Percentiles rank a stretch among this genome's conserved stretches.
Evolutionary conservation across 2,329 filamentous ascomycete genomes (phyloP).

Genomic region (Coleophoma eucalyptorum): DNA sequence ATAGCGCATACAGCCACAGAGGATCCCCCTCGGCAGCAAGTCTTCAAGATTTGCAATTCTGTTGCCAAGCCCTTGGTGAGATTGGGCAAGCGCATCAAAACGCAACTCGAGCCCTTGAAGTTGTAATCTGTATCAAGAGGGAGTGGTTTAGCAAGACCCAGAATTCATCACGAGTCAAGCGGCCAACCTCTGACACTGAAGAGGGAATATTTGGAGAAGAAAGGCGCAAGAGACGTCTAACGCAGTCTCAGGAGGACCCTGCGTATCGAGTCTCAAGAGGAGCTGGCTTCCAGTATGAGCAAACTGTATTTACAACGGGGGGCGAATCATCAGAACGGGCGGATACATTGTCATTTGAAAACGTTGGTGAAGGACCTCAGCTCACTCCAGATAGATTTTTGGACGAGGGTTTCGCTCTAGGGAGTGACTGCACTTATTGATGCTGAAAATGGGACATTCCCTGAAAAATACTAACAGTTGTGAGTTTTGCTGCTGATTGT

Average conservation of each 20-base stretch:
- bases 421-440: background rate
- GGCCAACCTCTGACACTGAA: conserved; percentile 1
- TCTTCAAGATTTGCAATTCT: conserved; percentile 7
- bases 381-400: background rate
- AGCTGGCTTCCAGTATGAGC: background rate
- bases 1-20: conserved; percentile 5
- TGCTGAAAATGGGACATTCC: background rate
- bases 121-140: conserved; percentile 7
- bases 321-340: background rate
- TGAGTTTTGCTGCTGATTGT: background rate
- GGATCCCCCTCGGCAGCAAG: background rate
- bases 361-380: background rate
- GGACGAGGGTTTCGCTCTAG: background rate
- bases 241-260: background rate
- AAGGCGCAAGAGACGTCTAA: conserved; percentile 5
- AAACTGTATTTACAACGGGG: background rate
- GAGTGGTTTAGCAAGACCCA: conserved; percentile 6
- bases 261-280: background rate
- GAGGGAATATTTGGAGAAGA: background rate
- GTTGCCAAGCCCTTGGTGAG: conserved; percentile 6
- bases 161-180: conserved; percentile 3
- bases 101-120: conserved; percentile 5
- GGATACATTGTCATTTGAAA: background rate
- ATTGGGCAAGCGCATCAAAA: conserved; percentile 6
- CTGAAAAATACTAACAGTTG: background rate